phyloP scores from a whole-genome alignment of 1,284 basidiomycete genomes.

The Bjerkandera adusta region DNA sequence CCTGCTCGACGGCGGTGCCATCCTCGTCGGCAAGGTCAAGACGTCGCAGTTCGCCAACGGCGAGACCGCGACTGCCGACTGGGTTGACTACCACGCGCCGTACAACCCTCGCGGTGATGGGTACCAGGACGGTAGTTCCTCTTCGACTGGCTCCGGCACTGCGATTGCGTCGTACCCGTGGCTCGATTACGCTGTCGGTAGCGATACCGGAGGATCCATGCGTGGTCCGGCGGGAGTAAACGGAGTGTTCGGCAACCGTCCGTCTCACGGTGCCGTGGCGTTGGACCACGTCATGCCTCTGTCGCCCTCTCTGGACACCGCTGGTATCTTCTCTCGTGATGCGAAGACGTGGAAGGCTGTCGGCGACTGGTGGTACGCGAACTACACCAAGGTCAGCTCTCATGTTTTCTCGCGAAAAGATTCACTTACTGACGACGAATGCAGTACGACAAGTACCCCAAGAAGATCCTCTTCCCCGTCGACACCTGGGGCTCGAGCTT shows the following conservation, averaged over 20 bases:
- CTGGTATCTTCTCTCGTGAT: conserved; percentile 29
- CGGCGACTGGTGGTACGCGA: conserved; percentile 31
- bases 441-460: conserved; percentile 34
- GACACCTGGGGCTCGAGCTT: conserved; percentile 30
- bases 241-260: conserved; percentile 38
- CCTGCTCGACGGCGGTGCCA: conserved; percentile 45
- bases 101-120: conserved; percentile 56
- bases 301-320: conserved; percentile 33
- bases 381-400: conserved; percentile 25
- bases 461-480: conserved; percentile 34
- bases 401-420: neutral
- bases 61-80: conserved; percentile 49
- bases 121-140: conserved; percentile 41
- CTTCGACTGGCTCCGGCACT: conserved; percentile 40
- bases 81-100: conserved; percentile 50
- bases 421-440: conserved; percentile 16
- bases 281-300: conserved; percentile 39
- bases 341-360: conserved; percentile 27
- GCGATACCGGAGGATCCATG: conserved; percentile 42
- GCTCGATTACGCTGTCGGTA: conserved; percentile 40
- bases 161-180: conserved; percentile 37
- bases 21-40: conserved; percentile 51
- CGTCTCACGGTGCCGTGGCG: conserved; percentile 35
- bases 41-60: conserved; percentile 58
- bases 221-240: conserved; percentile 39